These are phyloP conservation scores for Arachis stenosperma DNA, from an alignment of 306 rosid genomes.

Conservation along the genomic window DNA sequence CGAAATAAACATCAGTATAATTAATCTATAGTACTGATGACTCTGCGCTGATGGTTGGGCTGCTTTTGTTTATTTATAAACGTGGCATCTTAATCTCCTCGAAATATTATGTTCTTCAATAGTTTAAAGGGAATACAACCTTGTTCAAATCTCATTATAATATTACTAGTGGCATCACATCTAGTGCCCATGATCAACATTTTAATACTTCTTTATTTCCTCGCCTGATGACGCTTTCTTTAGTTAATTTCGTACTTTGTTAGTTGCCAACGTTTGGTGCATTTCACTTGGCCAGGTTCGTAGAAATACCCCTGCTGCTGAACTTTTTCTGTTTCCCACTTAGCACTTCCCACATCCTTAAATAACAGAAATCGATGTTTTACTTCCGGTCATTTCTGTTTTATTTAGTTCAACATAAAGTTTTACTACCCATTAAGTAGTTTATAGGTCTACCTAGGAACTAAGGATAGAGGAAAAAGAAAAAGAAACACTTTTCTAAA, in stretches of 20 bases:
- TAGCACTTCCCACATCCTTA: neutral
- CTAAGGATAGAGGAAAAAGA: too few species aligned
- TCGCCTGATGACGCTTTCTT: neutral
- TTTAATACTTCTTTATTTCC: constrained; percentile 24
- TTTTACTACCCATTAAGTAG: too few species aligned
- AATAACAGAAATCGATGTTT: neutral
- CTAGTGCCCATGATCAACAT: constrained; percentile 36
- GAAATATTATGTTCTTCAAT: constrained; percentile 46
- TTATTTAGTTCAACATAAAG: neutral
- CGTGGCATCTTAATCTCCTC: constrained; percentile 74
- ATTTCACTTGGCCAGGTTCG: constrained; percentile 5
- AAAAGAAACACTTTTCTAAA: too few species aligned
- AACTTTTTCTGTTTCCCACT: neutral
- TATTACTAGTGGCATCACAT: constrained; percentile 42
- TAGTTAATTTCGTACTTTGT: constrained; percentile 2
- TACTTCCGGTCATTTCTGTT: neutral
- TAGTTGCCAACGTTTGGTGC: constrained; percentile 25
- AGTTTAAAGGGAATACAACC: constrained; percentile 26
- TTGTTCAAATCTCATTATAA: constrained; percentile 31
- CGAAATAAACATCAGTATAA: constrained; percentile 33
- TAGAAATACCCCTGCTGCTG: neutral
- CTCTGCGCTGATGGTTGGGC: constrained; percentile 44
- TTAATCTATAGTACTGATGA: constrained; percentile 40
- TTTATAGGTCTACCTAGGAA: too few species aligned
- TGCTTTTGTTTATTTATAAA: constrained; percentile 31